Evolutionary conservation across 2,329 filamentous ascomycete species (phyloP), one percentile per base, ranked within the genome.

Genomic region (Coniochaeta hoffmannii): DNA sequence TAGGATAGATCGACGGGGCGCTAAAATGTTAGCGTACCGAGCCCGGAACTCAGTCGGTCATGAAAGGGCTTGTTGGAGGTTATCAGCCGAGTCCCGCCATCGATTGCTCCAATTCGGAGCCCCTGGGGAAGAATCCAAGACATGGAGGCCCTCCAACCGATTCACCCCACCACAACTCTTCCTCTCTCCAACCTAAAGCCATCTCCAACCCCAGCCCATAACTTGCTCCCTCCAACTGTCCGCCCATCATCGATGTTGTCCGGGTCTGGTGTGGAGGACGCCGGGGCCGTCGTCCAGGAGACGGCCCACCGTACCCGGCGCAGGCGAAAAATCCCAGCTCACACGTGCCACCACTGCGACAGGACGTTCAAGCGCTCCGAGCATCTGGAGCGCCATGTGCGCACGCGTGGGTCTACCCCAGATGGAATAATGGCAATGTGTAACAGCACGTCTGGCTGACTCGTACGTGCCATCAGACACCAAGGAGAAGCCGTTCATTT

Each of bases 401-500:
- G 74, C 58, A 76, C 73, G 51, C 74, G 74, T 76, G 62, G 68
- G 74, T 65, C 49, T 36, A 54, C 54, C 56, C 38, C 19, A 8
- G 4, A 12, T 28, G 36, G 17, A 30, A 30, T 2, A 30, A 4
- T 30, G n/a, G 14, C 24, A 4, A 4, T 28, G 44, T 50, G 28
- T n/a, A 49, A 14, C 22, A 49, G n/a, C 28, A 50, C n/a, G 24
- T 8, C 24, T 3, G 22, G 44, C 44, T 50, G 44, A 50, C 44
- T 15, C 1, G 50, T 30, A 32, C 44, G 19, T 19, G 36, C 10
- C 10, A 19, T 38, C 59, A 76, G 74, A 76, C 60, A 76, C 74
- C 55, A 76, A 76, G 53, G 74, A 76, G 63, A 76, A 76, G 59
- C 74, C 74, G 1, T 76, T 75, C 58, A 57, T 74, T 19, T 76